A percentile compares a stretch with the other conserved stretches of the same genome.
These are phyloP conservation scores for Mycena pura DNA, from an alignment of 768 basidiomycete genomes.

Conservation along the genomic window DNA sequence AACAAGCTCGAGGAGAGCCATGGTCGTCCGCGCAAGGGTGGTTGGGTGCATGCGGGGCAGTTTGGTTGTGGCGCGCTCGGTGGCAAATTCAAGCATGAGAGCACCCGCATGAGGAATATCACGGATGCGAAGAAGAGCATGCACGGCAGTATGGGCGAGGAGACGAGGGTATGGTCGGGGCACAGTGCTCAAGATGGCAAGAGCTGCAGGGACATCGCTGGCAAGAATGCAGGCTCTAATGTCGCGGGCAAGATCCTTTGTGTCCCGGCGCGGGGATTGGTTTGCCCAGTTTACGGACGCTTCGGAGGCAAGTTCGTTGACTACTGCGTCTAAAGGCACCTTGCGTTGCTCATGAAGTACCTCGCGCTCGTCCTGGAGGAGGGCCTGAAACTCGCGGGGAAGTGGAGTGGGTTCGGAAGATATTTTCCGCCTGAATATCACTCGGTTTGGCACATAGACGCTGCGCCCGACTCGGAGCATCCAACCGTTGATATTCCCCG, in stretches of 20 bases:
- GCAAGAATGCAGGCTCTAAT: background rate
- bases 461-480: too few species aligned
- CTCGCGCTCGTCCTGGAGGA: too few species aligned
- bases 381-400: background rate
- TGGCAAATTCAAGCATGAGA: background rate
- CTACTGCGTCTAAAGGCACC: slow-evolving; percentile 5
- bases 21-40: background rate
- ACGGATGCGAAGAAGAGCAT: slow-evolving; percentile 7
- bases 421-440: too few species aligned
- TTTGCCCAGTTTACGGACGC: background rate
- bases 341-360: background rate
- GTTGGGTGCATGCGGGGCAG: slow-evolving; percentile 1
- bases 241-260: background rate
- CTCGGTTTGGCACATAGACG: too few species aligned
- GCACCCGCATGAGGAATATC: background rate
- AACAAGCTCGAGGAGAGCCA: background rate
- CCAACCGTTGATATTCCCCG: too few species aligned
- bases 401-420: too few species aligned
- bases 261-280: background rate
- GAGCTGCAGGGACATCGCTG: background rate
- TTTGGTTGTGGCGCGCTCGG: background rate
- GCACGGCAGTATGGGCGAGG: slow-evolving; percentile 5
- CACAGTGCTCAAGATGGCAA: background rate
- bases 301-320: background rate
- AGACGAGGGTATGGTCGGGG: slow-evolving; percentile 3